phyloP scores from a whole-genome alignment of 2,329 filamentous ascomycete genomes.

The Pestalotiopsis sp. region DNA sequence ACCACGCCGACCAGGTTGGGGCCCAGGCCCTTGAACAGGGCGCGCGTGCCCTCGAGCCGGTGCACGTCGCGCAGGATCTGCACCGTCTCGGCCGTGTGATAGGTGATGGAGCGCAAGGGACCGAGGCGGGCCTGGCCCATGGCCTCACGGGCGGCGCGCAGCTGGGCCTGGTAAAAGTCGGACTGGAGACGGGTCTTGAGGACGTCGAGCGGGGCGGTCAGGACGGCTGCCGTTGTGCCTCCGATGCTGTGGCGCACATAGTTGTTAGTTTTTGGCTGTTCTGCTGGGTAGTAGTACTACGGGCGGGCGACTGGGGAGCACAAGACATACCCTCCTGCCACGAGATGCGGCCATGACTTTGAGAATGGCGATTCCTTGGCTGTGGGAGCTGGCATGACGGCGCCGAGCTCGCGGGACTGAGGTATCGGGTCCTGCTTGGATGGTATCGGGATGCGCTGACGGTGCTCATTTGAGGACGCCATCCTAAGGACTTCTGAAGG shows the following conservation, averaged over 20 bases:
- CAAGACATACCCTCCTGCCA: constrained; percentile 77
- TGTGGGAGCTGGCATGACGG: constrained; percentile 45
- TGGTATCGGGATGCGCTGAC: constrained; percentile 3
- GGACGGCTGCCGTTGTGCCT: constrained; percentile 86
- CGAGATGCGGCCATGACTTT: constrained; percentile 89
- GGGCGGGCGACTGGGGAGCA: constrained; percentile 17
- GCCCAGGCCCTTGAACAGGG: constrained; percentile 89
- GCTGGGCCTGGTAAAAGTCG: constrained; percentile 88
- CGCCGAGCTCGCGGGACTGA: constrained; percentile 65
- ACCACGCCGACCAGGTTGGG: constrained; percentile 90
- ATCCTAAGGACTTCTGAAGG: neutral
- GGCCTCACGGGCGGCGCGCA: constrained; percentile 68
- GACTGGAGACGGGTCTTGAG: constrained; percentile 92
- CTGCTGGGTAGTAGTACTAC: neutral
- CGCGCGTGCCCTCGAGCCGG: constrained; percentile 78
- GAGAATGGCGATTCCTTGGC: constrained; percentile 55
- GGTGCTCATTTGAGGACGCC: constrained; percentile 10
- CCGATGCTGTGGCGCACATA: constrained; percentile 55
- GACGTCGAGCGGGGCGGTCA: constrained; percentile 94
- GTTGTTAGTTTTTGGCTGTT: neutral
- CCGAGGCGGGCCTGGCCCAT: constrained; percentile 60
- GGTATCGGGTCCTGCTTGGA: constrained; percentile 38
- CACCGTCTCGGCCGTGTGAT: constrained; percentile 84
- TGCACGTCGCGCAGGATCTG: constrained; percentile 84
- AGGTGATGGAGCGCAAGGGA: constrained; percentile 64